A percentile compares a stretch with the other conserved stretches of the same genome.
Conservation (phyloP, 495 filamentous ascomycete species). For the Penicillium goetzii region DNA sequence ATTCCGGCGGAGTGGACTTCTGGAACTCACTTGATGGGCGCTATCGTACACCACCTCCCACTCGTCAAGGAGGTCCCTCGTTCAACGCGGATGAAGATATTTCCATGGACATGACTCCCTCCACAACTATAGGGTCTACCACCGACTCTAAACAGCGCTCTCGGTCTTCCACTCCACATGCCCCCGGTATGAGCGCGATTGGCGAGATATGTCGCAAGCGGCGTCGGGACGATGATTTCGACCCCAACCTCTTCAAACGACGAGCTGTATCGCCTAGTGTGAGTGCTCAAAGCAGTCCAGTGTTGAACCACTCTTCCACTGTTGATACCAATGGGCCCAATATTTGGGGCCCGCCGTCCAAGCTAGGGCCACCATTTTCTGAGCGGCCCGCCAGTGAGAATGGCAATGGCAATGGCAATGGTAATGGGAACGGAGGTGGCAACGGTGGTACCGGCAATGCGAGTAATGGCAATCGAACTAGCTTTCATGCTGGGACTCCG, state of each 20-base stretch:
- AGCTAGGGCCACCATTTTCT: conserved; percentile 53
- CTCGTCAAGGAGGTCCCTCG: conserved; percentile 57
- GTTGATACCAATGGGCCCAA: conserved; percentile 66
- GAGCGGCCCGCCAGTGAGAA: conserved; percentile 55
- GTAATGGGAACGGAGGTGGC: background rate
- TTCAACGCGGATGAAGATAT: conserved; percentile 75
- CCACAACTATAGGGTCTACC: conserved; percentile 47
- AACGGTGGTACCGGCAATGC: background rate
- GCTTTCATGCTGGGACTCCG: conserved; percentile 45
- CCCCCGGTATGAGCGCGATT: conserved; percentile 47
- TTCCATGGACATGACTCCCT: conserved; percentile 72
- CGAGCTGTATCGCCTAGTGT: conserved; percentile 91
- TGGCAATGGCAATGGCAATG: conserved; percentile 13
- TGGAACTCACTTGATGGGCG: conserved; percentile 77
- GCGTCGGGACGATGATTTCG: conserved; percentile 87
- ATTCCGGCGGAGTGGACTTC: conserved; percentile 72
- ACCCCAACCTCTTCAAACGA: conserved; percentile 86
- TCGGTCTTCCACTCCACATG: conserved; percentile 55
- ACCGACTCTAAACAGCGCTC: conserved; percentile 45
- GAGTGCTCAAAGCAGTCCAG: conserved; percentile 86
- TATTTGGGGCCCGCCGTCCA: conserved; percentile 71
- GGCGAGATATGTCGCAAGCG: conserved; percentile 79
- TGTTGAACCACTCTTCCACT: conserved; percentile 77
- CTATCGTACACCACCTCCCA: conserved; percentile 66
- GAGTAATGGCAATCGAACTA: conserved; percentile 31